phyloP scores from a whole-genome alignment of 2,329 filamentous ascomycete species.

The Trichoderma semiorbis region DNA sequence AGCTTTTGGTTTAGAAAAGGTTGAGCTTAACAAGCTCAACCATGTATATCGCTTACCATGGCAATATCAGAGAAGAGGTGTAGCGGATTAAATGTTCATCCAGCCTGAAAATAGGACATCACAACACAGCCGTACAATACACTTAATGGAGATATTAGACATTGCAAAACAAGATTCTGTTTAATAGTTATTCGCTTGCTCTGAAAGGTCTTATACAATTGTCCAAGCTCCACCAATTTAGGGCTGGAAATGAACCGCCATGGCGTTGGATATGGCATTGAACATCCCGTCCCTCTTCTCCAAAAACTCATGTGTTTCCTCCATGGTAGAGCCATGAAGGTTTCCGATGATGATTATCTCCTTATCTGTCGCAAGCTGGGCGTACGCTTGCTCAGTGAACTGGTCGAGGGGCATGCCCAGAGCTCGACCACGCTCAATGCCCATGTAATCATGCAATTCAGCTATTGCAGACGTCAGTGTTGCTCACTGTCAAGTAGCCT shows the following conservation, averaged over 20 bases:
- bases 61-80: background rate
- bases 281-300: background rate
- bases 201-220: background rate
- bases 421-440: conserved; percentile 1
- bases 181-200: background rate
- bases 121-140: background rate
- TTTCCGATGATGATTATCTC: conserved; percentile 6
- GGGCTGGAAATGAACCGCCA: background rate
- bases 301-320: background rate
- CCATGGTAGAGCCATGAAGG: background rate
- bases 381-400: conserved; percentile 8
- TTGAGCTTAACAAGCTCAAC: background rate
- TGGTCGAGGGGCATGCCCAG: conserved; percentile 13
- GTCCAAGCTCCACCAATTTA: background rate
- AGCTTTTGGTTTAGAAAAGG: background rate
- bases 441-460: conserved; percentile 13
- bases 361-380: conserved; percentile 3
- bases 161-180: background rate
- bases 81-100: background rate
- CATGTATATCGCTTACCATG: background rate
- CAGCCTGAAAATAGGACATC: background rate
- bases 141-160: background rate
- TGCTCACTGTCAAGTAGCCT: background rate
- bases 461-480: background rate
- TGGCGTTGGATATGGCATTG: background rate